phyloP scores from a whole-genome alignment of 169 alveolate genomes.

The Plasmodium adleri region DNA sequence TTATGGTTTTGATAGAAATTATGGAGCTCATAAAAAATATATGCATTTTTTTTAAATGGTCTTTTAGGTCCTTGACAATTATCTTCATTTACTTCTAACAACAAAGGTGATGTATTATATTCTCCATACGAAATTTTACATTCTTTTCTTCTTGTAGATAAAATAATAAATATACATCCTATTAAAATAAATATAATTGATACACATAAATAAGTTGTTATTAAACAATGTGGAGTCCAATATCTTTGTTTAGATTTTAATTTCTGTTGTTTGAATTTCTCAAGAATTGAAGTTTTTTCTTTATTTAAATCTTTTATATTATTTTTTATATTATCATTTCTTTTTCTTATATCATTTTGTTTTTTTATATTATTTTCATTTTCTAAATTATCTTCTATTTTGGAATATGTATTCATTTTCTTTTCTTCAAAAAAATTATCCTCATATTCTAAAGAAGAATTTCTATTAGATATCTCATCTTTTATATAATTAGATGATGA shows the following conservation, averaged over 20 bases:
- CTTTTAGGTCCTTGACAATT: slow-evolving; percentile 68
- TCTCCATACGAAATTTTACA: slow-evolving; percentile 75
- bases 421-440: not conserved
- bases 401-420: not conserved
- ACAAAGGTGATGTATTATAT: not conserved
- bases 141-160: slow-evolving; percentile 55
- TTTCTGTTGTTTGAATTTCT: slow-evolving; percentile 66
- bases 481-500: too few relatives aligned
- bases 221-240: slow-evolving; percentile 69
- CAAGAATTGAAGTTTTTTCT: slow-evolving; percentile 31
- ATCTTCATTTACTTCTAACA: slow-evolving; percentile 40
- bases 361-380: not conserved
- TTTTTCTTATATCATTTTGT: not conserved
- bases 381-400: not conserved
- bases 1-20: slow-evolving; percentile 86
- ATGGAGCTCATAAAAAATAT: slow-evolving; percentile 80
- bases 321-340: not conserved
- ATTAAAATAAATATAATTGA: slow-evolving; percentile 24
- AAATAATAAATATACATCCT: slow-evolving; percentile 68
- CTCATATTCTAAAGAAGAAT: too few relatives aligned
- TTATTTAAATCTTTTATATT: slow-evolving; percentile 2
- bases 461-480: too few relatives aligned
- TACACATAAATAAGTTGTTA: slow-evolving; percentile 38
- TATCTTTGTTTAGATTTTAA: slow-evolving; percentile 44
- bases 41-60: slow-evolving; percentile 69